Conservation (phyloP, 2,329 filamentous ascomycete species). For the Penicillium aurantiogriseum region DNA sequence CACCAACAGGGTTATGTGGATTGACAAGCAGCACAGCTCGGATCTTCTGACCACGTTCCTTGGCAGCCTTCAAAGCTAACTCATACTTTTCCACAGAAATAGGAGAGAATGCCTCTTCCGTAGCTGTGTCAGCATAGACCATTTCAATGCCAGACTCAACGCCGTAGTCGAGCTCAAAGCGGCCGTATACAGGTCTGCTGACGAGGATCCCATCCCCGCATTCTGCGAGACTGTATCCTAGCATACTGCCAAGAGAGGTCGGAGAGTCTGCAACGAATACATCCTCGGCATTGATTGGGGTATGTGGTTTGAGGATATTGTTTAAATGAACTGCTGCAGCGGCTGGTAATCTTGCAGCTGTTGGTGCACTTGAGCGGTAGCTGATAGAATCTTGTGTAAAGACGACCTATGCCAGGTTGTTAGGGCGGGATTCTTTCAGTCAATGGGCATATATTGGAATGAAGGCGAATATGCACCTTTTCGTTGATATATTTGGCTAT, state of each 20-base stretch:
- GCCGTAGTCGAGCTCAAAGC: conserved; percentile 51
- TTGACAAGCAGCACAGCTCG: conserved; percentile 46
- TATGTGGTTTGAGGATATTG: conserved; percentile 39
- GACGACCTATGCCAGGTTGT: conserved; percentile 22
- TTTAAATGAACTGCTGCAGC: conserved; percentile 46
- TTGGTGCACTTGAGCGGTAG: conserved; percentile 43
- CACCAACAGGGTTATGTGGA: conserved; percentile 47
- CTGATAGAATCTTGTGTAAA: conserved; percentile 37
- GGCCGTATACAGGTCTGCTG: conserved; percentile 48
- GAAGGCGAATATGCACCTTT: conserved; percentile 24
- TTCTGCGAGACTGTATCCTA: conserved; percentile 45
- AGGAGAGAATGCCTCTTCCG: conserved; percentile 40
- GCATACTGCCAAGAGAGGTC: conserved; percentile 44
- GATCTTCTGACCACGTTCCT: conserved; percentile 34
- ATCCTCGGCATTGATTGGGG: conserved; percentile 35
- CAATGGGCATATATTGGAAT: neutral
- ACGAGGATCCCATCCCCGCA: conserved; percentile 49
- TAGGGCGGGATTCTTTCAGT: neutral
- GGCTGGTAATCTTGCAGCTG: conserved; percentile 39
- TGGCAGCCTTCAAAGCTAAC: conserved; percentile 33
- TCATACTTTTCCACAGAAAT: conserved; percentile 40
- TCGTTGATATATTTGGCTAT: conserved; percentile 41
- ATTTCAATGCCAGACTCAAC: conserved; percentile 43
- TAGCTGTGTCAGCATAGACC: conserved; percentile 40
- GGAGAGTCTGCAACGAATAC: conserved; percentile 45